These are phyloP conservation scores for Alternaria arbusti DNA, from an alignment of 2,329 filamentous ascomycete species.

Conservation along the genomic window DNA sequence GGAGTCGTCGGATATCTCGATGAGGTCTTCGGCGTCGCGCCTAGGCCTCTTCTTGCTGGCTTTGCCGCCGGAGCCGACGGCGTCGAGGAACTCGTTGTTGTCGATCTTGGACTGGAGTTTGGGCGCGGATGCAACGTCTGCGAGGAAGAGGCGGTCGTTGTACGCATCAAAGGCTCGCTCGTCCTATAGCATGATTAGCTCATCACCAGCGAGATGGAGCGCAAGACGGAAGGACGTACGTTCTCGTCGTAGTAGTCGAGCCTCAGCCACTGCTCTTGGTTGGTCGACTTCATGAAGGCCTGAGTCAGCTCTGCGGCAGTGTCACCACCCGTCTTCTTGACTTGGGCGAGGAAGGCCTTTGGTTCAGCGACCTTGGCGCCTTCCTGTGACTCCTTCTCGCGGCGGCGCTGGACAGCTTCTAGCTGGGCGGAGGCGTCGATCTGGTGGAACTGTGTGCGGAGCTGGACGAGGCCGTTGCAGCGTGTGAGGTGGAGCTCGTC, in stretches of 20 bases:
- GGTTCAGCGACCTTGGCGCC: conserved; percentile 60
- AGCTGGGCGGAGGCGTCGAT: conserved; percentile 83
- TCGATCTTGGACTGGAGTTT: conserved; percentile 62
- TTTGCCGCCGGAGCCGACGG: conserved; percentile 62
- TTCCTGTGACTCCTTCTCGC: conserved; percentile 55
- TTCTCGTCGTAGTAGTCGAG: conserved; percentile 85
- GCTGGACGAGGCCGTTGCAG: conserved; percentile 80
- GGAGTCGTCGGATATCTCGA: conserved; percentile 44
- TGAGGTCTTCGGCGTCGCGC: conserved; percentile 28
- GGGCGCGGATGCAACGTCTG: conserved; percentile 50
- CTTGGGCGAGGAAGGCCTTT: conserved; percentile 83
- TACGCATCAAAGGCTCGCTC: conserved; percentile 78
- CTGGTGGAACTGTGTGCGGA: conserved; percentile 91
- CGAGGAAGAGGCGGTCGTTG: conserved; percentile 72
- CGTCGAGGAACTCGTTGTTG: conserved; percentile 67
- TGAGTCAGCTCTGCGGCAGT: conserved; percentile 74
- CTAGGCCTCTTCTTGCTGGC: conserved; percentile 50
- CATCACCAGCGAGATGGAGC: conserved; percentile 4
- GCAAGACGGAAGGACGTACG: conserved; percentile 41
- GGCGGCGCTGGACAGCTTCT: conserved; percentile 58
- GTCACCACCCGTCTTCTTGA: conserved; percentile 76
- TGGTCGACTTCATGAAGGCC: conserved; percentile 76
- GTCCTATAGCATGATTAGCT: conserved; percentile 47
- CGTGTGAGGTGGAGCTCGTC: conserved; percentile 87
- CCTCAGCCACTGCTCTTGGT: conserved; percentile 81